Conservation (phyloP, 2,329 filamentous ascomycete genomes). For the Fusarium odoratissimum region DNA sequence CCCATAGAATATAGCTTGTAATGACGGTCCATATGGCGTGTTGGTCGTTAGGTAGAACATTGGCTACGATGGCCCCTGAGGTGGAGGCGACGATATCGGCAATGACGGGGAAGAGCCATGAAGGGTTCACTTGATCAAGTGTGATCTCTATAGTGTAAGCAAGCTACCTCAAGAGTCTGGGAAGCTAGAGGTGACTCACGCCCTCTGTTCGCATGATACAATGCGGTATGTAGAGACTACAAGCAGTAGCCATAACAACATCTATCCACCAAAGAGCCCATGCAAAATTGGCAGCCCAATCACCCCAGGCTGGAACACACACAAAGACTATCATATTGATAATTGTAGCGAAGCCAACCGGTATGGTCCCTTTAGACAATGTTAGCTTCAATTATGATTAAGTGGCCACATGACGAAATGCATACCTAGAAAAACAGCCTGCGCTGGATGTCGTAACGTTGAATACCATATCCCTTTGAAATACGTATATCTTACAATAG, state of each 20-base stretch:
- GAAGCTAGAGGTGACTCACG: slow-evolving; percentile 47
- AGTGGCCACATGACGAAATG: background rate
- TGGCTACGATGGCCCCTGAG: slow-evolving; percentile 67
- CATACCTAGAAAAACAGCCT: slow-evolving; percentile 55
- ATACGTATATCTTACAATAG: slow-evolving; percentile 66
- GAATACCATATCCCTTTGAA: slow-evolving; percentile 70
- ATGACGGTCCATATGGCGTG: slow-evolving; percentile 68
- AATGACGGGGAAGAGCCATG: slow-evolving; percentile 71
- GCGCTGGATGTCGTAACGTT: slow-evolving; percentile 71
- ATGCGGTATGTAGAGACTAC: slow-evolving; percentile 61
- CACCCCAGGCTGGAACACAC: slow-evolving; percentile 67
- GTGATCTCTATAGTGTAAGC: background rate
- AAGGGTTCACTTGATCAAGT: slow-evolving; percentile 63
- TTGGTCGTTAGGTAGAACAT: slow-evolving; percentile 60
- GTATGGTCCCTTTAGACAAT: slow-evolving; percentile 63
- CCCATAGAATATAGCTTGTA: slow-evolving; percentile 71
- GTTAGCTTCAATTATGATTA: slow-evolving; percentile 43
- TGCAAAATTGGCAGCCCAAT: slow-evolving; percentile 60
- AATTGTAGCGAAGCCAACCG: slow-evolving; percentile 72
- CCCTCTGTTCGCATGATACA: slow-evolving; percentile 52
- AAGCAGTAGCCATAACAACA: slow-evolving; percentile 56
- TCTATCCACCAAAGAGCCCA: slow-evolving; percentile 68
- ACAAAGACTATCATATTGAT: slow-evolving; percentile 69
- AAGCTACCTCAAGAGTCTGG: too few species aligned
- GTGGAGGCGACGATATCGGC: slow-evolving; percentile 71